Evolutionary conservation across 169 alveolate species (phyloP), one percentile per base, ranked within the genome.

Genomic region (Eimeria necatrix): DNA sequence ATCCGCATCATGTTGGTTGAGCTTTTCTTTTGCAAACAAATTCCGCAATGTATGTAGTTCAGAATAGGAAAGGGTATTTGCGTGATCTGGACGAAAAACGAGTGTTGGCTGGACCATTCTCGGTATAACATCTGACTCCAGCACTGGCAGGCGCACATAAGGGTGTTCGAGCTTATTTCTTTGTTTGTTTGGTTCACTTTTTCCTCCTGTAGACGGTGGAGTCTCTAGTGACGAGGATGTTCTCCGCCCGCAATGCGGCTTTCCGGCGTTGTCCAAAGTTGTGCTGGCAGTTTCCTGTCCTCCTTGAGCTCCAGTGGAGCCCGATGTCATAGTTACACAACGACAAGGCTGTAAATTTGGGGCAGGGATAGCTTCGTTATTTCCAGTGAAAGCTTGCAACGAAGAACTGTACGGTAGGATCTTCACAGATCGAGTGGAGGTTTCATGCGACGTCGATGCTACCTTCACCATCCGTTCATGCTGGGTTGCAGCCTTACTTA

Each of bases 81-180:
- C 22, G 3, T 46, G 61, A 3, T 16, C 20, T 0, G 61, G 3
- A 6, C 14, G 2, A 48, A 20, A 49, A 20, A 76, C 46, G 10
- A 0, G 4, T n/a, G 1, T 3, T 46, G 22, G 22, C 8, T 48
- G n/a, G 46, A 76, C 4, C 3, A n/a, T 4, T 16, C 64, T 20
- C n/a, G 22, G 6, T n/a, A 20, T 18, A 4, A 76, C 86, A n/a
- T 20, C 86, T 1, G 46, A 32, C 48, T 12, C 86, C 86, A 76
- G 68, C 41, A 20, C 9, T 76, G 86, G 86, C 20, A 76, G 48
- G n/a, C 86, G 64, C 64, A 48, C 86, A 76, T 3, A 49, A 18
- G 86, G 86, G 86, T 76, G 86, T 0, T 7, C 5, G 22, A 14
- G 2, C 16, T 46, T 74, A 4, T 41, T 16, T 32, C 14, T 22